A percentile compares a stretch with the other conserved stretches of the same genome.
These are phyloP conservation scores for Clonostachys rhizophaga DNA, from an alignment of 2,329 filamentous ascomycete genomes.

Conservation along the genomic window DNA sequence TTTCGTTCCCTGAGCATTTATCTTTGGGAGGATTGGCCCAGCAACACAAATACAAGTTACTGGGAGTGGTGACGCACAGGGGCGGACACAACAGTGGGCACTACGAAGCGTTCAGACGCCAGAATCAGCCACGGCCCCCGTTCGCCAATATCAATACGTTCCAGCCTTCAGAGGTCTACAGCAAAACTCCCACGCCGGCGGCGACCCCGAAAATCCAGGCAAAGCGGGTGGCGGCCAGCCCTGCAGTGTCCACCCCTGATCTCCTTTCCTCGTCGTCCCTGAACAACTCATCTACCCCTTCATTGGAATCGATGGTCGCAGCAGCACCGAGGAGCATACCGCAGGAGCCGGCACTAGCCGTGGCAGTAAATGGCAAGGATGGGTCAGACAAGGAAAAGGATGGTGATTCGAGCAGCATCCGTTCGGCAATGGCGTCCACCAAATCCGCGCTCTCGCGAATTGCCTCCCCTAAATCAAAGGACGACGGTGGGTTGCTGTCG, in stretches of 20 bases:
- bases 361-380: constrained; percentile 14
- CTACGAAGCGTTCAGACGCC: constrained; percentile 92
- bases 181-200: constrained; percentile 50
- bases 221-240: constrained; percentile 27
- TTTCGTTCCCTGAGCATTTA: constrained; percentile 84
- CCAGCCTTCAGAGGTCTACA: constrained; percentile 70
- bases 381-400: constrained; percentile 28
- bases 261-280: constrained; percentile 32
- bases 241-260: constrained; percentile 41
- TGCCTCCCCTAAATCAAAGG: constrained; percentile 27
- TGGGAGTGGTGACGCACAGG: constrained; percentile 89
- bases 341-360: neutral
- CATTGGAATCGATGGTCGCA: constrained; percentile 21
- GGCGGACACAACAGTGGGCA: constrained; percentile 95
- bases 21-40: constrained; percentile 75
- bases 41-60: constrained; percentile 75
- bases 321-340: constrained; percentile 23
- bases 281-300: constrained; percentile 26
- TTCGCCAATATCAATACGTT: constrained; percentile 81
- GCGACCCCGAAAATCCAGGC: constrained; percentile 41
- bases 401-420: constrained; percentile 45
- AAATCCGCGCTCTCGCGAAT: constrained; percentile 47
- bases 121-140: constrained; percentile 66
- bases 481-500: constrained; percentile 12
- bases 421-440: constrained; percentile 52